Percentiles rank a stretch among this genome's conserved stretches.
Evolutionary conservation across 1,284 basidiomycete species (phyloP).

Genomic region (Anthracocystis setariae): DNA sequence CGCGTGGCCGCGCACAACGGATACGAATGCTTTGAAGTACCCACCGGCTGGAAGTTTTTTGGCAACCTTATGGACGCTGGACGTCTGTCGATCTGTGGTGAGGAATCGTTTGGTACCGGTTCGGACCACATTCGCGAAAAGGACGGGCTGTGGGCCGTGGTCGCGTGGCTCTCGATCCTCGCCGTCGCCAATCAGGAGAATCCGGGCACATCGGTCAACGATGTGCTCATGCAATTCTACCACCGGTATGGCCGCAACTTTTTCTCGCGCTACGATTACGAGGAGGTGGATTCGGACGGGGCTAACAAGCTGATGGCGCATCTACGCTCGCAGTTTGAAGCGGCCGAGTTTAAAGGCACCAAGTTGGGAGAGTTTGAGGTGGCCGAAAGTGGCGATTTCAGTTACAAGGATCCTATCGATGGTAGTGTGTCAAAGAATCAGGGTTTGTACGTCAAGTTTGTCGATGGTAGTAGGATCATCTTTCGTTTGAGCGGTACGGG

Average conservation of each 20-base stretch:
- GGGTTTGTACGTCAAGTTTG: constrained; percentile 90
- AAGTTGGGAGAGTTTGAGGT: constrained; percentile 78
- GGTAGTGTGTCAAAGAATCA: constrained; percentile 92
- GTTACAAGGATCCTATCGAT: constrained; percentile 98
- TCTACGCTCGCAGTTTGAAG: constrained; percentile 78
- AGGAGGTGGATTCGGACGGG: constrained; percentile 91
- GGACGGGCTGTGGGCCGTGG: constrained; percentile 96
- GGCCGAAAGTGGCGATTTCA: constrained; percentile 83
- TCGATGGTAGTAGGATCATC: constrained; percentile 90
- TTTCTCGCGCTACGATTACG: constrained; percentile 97
- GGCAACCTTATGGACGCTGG: constrained; percentile 99
- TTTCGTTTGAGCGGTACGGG: constrained; percentile 96
- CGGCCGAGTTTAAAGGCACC: constrained; percentile 70
- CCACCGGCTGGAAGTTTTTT: constrained; percentile 99
- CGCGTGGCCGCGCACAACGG: constrained; percentile 93
- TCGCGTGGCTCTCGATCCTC: constrained; percentile 97
- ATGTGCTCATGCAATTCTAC: constrained; percentile 82
- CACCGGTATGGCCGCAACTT: constrained; percentile 93
- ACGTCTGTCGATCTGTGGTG: constrained; percentile 94
- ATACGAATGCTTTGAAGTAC: constrained; percentile 94
- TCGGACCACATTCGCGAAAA: constrained; percentile 99
- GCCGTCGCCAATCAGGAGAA: constrained; percentile 85
- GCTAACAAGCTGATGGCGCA: constrained; percentile 85
- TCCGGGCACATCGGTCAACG: constrained; percentile 58
- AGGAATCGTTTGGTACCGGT: constrained; percentile 99